phyloP scores from a whole-genome alignment of 2,329 filamentous ascomycete genomes.

The Acrocalymma vagum region DNA sequence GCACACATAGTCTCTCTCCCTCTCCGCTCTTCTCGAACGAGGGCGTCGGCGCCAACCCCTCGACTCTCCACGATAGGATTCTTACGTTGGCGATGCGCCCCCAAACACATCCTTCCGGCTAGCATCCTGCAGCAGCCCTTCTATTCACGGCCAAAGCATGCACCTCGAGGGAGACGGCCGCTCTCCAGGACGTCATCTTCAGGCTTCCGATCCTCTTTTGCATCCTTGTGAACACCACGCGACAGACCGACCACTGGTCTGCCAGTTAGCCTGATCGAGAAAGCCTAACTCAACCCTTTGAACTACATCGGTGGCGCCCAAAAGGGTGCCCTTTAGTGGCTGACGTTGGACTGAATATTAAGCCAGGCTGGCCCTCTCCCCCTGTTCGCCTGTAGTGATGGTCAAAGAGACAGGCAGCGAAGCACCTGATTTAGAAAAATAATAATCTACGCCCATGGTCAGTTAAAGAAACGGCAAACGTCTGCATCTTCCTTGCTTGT shows the following conservation, averaged over 20 bases:
- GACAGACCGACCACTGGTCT: slow-evolving; percentile 22
- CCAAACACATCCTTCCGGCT: slow-evolving; percentile 21
- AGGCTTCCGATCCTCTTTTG: slow-evolving; percentile 7
- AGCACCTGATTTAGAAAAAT: slow-evolving; percentile 4
- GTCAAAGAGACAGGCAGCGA: slow-evolving; percentile 5
- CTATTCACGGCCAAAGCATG: not conserved
- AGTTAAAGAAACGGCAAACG: slow-evolving; percentile 8
- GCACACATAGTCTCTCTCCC: slow-evolving; percentile 11
- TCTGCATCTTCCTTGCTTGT: slow-evolving; percentile 16
- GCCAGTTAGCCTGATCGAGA: slow-evolving; percentile 16
- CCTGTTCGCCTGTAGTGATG: not conserved
- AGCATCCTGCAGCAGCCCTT: slow-evolving; percentile 23
- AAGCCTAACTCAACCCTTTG: too few species aligned
- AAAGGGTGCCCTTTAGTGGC: slow-evolving; percentile 20
- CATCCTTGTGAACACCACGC: slow-evolving; percentile 34
- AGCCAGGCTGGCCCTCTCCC: slow-evolving; percentile 3
- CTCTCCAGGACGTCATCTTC: slow-evolving; percentile 7
- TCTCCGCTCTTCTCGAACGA: slow-evolving; percentile 18
- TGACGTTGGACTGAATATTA: slow-evolving; percentile 35
- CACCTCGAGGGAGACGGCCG: slow-evolving; percentile 9
- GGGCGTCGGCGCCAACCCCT: slow-evolving; percentile 11
- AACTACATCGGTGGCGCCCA: slow-evolving; percentile 4
- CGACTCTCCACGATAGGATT: slow-evolving; percentile 8
- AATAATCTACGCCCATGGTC: slow-evolving; percentile 12
- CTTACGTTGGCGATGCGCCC: slow-evolving; percentile 22